Conservation (phyloP, 2,329 filamentous ascomycete genomes). For the Triangularia setosa region DNA sequence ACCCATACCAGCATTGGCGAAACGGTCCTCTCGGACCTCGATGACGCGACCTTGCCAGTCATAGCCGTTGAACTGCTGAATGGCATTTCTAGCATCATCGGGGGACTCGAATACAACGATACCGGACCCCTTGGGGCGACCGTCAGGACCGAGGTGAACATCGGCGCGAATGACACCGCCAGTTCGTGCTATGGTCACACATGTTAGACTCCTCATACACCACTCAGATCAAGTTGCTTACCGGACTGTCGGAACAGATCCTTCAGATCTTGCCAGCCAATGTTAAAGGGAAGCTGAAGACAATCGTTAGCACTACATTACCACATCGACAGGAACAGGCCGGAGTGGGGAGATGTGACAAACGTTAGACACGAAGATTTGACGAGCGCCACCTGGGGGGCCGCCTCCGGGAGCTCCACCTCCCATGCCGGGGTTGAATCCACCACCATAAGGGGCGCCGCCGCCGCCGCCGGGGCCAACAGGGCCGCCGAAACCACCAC, state of each 20-base stretch:
- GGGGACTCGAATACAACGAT: constrained; percentile 95
- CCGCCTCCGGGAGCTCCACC: constrained; percentile 34
- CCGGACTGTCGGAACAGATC: constrained; percentile 97
- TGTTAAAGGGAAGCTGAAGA: constrained; percentile 85
- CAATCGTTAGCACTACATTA: neutral
- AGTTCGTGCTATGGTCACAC: constrained; percentile 46
- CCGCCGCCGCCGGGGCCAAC: constrained; percentile 48
- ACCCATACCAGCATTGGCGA: constrained; percentile 58
- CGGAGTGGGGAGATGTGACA: constrained; percentile 49
- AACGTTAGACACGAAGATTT: constrained; percentile 98
- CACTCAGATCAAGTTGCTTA: constrained; percentile 49
- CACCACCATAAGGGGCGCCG: constrained; percentile 45
- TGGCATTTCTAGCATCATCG: constrained; percentile 92
- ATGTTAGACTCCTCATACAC: constrained; percentile 14
- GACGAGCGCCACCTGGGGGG: constrained; percentile 64
- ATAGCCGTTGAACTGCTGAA: constrained; percentile 96
- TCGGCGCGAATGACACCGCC: constrained; percentile 90
- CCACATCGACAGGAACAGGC: constrained; percentile 10
- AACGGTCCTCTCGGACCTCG: constrained; percentile 95
- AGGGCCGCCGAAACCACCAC: constrained; percentile 59
- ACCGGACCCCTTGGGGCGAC: constrained; percentile 91
- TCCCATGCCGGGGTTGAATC: constrained; percentile 53
- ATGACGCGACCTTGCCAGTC: constrained; percentile 94
- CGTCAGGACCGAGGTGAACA: constrained; percentile 87
- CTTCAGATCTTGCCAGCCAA: constrained; percentile 98